Percentiles rank a stretch among this genome's conserved stretches.
Evolutionary conservation across 768 basidiomycete species (phyloP).

Genomic region (Amanita fuliginea): DNA sequence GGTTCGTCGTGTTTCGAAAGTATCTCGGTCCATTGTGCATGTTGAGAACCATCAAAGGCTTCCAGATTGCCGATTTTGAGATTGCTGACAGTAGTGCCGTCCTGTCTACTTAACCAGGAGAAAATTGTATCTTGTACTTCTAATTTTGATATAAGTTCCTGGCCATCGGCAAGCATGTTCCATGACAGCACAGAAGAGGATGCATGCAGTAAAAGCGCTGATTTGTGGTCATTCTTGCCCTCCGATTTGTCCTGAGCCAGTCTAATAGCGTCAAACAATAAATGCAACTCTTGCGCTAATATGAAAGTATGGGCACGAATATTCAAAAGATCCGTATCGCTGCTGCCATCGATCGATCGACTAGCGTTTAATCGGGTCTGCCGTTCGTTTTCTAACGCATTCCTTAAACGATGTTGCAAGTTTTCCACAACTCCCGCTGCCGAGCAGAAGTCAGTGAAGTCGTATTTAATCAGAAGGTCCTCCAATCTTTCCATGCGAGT

Average conservation of each 20-base stretch:
- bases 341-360: conserved; percentile 30
- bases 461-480: conserved; percentile 76
- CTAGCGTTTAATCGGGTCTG: conserved; percentile 27
- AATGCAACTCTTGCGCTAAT: conserved; percentile 67
- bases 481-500: conserved; percentile 69
- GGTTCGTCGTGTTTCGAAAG: conserved; percentile 68
- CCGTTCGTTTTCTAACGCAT: conserved; percentile 40
- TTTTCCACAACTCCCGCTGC: conserved; percentile 62
- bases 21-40: conserved; percentile 83
- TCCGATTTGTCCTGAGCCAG: conserved; percentile 69
- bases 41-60: conserved; percentile 77
- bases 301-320: conserved; percentile 64
- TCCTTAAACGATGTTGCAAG: conserved; percentile 66
- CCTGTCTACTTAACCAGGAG: conserved; percentile 77
- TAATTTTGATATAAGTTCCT: conserved; percentile 73
- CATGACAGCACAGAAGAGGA: conserved; percentile 84
- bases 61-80: conserved; percentile 66
- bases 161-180: conserved; percentile 73
- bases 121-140: conserved; percentile 72
- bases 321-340: conserved; percentile 45
- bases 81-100: conserved; percentile 76
- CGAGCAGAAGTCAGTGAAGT: conserved; percentile 67
- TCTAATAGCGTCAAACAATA: conserved; percentile 81
- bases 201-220: conserved; percentile 71
- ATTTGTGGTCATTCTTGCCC: conserved; percentile 59